These are phyloP conservation scores for Pythium myriotylum DNA, from an alignment of 352 stramenopile species.

Conservation along the genomic window DNA sequence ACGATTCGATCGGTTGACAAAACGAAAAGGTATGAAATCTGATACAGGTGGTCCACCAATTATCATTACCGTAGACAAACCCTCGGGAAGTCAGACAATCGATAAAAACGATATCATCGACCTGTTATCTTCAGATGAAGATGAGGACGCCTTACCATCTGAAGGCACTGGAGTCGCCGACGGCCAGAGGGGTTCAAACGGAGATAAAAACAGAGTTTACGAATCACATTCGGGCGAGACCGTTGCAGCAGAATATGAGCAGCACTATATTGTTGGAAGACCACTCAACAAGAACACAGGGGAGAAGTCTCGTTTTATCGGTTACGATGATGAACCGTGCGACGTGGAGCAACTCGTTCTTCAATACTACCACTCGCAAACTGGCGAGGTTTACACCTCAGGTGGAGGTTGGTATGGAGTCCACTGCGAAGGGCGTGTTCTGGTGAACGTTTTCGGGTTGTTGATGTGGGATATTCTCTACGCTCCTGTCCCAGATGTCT, in stretches of 20 bases:
- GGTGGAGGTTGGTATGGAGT: constrained; percentile 78
- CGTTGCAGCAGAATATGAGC: constrained; percentile 31
- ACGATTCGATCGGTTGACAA: constrained; percentile 50
- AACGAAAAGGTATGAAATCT: constrained; percentile 22
- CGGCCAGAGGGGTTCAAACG: no score
- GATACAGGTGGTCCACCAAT: no score
- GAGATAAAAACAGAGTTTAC: no score
- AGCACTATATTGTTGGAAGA: constrained; percentile 62
- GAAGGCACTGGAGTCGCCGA: no score
- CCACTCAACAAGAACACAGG: constrained; percentile 76
- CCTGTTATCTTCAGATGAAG: constrained; percentile 23
- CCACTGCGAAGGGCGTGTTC: constrained; percentile 79
- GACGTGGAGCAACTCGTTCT: constrained; percentile 86
- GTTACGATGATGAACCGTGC: constrained; percentile 85
- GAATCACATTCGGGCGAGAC: no score
- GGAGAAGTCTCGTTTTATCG: constrained; percentile 86
- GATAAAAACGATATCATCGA: constrained; percentile 19
- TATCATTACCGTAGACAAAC: background rate
- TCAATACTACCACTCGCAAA: constrained; percentile 63
- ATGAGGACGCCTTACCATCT: background rate
- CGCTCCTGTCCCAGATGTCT: constrained; percentile 73
- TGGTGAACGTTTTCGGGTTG: constrained; percentile 81
- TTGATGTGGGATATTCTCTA: constrained; percentile 92
- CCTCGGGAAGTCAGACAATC: background rate
- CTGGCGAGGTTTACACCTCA: constrained; percentile 4